phyloP scores from a whole-genome alignment of 495 filamentous ascomycete genomes.

The Cercophora newfieldiana region DNA sequence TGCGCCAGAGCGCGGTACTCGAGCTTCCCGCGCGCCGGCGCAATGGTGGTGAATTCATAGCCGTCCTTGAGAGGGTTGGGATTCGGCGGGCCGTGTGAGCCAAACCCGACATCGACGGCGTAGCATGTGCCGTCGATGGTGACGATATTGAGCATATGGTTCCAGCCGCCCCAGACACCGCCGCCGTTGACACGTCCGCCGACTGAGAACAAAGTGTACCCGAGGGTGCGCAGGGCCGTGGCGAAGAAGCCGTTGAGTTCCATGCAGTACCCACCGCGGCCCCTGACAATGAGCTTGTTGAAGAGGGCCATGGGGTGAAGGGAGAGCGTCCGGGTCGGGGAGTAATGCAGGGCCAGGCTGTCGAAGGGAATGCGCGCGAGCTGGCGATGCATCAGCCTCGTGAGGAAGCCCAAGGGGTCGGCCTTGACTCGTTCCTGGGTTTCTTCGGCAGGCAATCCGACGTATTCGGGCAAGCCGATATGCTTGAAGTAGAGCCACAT shows the following conservation, averaged over 20 bases:
- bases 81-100: constrained; percentile 39
- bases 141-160: constrained; percentile 72
- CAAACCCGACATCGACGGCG: constrained; percentile 73
- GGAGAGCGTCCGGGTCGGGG: constrained; percentile 48
- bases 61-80: constrained; percentile 36
- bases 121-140: constrained; percentile 52
- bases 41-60: constrained; percentile 17
- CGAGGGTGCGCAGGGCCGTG: constrained; percentile 61
- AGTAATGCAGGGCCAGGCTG: constrained; percentile 58
- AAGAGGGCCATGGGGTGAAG: constrained; percentile 61
- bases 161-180: constrained; percentile 48
- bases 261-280: constrained; percentile 72
- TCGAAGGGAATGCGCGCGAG: constrained; percentile 70
- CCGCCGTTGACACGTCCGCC: constrained; percentile 41
- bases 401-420: constrained; percentile 36
- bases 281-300: constrained; percentile 58
- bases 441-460: constrained; percentile 38
- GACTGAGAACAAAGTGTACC: constrained; percentile 54
- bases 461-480: constrained; percentile 47
- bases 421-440: not conserved
- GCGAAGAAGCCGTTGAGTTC: constrained; percentile 71
- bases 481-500: constrained; percentile 39
- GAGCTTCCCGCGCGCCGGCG: constrained; percentile 16
- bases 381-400: constrained; percentile 48
- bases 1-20: constrained; percentile 29